Base-by-base conservation (phyloP, 176 grass and related monocot genomes). In the Tillandsia leiboldiana region DNA sequence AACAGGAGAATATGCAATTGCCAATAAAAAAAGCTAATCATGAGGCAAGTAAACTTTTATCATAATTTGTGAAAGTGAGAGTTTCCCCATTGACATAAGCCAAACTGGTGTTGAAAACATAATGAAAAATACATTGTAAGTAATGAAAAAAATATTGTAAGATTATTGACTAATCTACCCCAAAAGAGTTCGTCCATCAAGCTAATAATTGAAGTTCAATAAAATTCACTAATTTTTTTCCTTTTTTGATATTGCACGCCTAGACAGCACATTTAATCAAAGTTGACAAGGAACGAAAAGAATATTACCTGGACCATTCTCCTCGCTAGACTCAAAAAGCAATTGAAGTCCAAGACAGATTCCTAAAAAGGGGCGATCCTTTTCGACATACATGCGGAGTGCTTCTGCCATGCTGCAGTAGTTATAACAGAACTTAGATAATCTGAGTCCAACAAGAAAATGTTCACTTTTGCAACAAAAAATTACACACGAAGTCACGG, bases 261-360 rank as follows among this genome's bases (percentile, higher is more conserved):
- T 18, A 59, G 17, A 9, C 12, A 59, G 9, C 14, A 59, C 9
- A 59, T 17, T 59, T 59, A 9, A 42, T 7, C 15, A 59, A 59
- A 17, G 15, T 59, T 14, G 54, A 59, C 12, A n/a, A 59, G 54
- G 54, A 15, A 17, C 53, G 12, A 0, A 2, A n/a, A 64, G 57
- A 48, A 76, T 20, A 8, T 51, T 80, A 97, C 94, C 73, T 13
- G 82, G 86, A 71, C 89, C 87, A 81, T 93, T 92, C 80, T 99
- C 94, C 85, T 97, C 89, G 9, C 94, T 93, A 63, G 84, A 87
- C 11, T 92, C 94, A 59, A 99, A 99, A 72, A 99, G 90, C 57
- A 93, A 70, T 63, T 93, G 89, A 66, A 99, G 89, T 61, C 87
- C 94, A 49, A 99, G 89, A 82, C 89, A 97, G 75, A 99, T 99